phyloP scores from a whole-genome alignment of 2,329 filamentous ascomycete species.

The Aspergillus oerlinghausenensis region DNA sequence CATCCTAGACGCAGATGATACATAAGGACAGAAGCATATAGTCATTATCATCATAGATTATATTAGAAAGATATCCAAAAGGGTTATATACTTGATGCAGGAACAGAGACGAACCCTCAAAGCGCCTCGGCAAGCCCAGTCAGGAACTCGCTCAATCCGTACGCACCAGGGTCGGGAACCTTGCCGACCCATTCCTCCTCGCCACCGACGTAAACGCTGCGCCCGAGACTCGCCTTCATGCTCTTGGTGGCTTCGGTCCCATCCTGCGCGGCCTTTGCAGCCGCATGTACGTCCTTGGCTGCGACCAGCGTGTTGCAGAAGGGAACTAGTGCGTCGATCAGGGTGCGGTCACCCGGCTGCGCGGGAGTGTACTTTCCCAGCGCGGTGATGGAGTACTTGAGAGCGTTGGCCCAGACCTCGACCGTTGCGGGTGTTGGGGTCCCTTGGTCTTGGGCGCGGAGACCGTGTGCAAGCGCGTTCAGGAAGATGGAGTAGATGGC shows the following conservation, averaged over 20 bases:
- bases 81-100: not conserved
- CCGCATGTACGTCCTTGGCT: constrained; percentile 63
- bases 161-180: constrained; percentile 68
- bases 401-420: constrained; percentile 60
- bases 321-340: constrained; percentile 84
- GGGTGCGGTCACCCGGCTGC: constrained; percentile 78
- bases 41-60: constrained; percentile 14
- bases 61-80: constrained; percentile 6
- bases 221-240: constrained; percentile 84
- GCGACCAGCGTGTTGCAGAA: constrained; percentile 70
- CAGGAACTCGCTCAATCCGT: constrained; percentile 82
- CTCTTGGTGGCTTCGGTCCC: constrained; percentile 82
- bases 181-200: constrained; percentile 60
- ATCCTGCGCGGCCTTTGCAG: constrained; percentile 68
- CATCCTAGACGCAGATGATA: not conserved
- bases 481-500: constrained; percentile 84
- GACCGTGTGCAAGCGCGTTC: constrained; percentile 72
- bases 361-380: constrained; percentile 85
- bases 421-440: constrained; percentile 44
- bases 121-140: constrained; percentile 62
- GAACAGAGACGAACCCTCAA: constrained; percentile 17
- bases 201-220: constrained; percentile 77
- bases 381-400: constrained; percentile 65
- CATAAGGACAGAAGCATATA: not conserved
- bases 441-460: constrained; percentile 50